These are phyloP conservation scores for Eimeria falciformis DNA, from an alignment of 169 alveolate genomes.

Conservation along the genomic window DNA sequence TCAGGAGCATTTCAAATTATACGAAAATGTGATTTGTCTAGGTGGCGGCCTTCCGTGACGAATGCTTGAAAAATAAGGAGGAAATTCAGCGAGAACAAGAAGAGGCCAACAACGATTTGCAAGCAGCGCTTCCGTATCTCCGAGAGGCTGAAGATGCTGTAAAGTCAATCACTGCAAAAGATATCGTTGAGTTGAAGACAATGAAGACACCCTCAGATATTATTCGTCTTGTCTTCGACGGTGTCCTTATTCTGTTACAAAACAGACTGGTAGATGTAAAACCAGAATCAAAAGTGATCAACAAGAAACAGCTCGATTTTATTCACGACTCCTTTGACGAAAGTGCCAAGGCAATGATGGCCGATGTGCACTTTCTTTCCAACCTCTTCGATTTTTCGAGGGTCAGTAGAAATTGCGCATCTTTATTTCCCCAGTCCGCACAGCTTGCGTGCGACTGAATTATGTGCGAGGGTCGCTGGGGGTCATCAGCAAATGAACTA, in stretches of 20 bases:
- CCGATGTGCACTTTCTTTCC: constrained; percentile 91
- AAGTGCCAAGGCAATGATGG: constrained; percentile 90
- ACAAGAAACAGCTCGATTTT: constrained; percentile 89
- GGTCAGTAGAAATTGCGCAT: not conserved
- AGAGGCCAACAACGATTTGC: constrained; percentile 95
- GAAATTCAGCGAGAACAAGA: constrained; percentile 92
- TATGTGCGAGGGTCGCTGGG: too few species aligned
- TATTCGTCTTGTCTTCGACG: constrained; percentile 93
- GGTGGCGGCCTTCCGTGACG: constrained; percentile 86
- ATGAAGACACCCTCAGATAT: constrained; percentile 94
- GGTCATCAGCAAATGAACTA: not conserved
- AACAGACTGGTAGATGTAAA: constrained; percentile 82
- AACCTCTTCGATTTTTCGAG: constrained; percentile 91
- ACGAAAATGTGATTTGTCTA: not conserved
- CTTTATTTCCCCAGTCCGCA: too few species aligned
- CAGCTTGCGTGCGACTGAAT: too few species aligned
- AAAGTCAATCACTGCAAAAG: constrained; percentile 93
- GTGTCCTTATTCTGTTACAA: constrained; percentile 89
- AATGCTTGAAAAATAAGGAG: constrained; percentile 91
- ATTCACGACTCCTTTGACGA: constrained; percentile 94
- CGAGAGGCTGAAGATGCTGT: constrained; percentile 94
- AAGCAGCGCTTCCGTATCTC: constrained; percentile 95
- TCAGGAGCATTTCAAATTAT: too few species aligned
- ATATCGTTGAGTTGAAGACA: constrained; percentile 94
- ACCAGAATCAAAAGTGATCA: constrained; percentile 85